Evolutionary conservation across 495 filamentous ascomycete genomes (phyloP), one percentile per base, ranked within the genome.

Genomic region (Aspergillus egyptiacus): DNA sequence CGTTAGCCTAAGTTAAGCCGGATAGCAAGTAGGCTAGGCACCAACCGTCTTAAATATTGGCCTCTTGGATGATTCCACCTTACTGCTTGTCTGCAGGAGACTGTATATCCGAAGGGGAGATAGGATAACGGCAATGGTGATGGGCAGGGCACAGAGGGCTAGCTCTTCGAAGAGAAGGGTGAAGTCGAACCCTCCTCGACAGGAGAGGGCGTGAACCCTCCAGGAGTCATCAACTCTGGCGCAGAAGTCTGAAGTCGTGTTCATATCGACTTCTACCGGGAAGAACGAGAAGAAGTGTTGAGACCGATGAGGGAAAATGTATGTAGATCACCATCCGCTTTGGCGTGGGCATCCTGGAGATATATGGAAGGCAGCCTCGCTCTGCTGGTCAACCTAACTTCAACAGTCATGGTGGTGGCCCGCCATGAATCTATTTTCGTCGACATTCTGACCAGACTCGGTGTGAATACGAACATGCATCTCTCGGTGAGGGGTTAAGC

Each of bases 141-240:
- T 30, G 11, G 39, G 39, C 13, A 27, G 6, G 23, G 30, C 30
- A 14, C 22, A 42, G 22, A 42, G 5, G 23, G 30, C 39, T 7
- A 42, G 22, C 30, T 42, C 39, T n/a, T 42, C 39, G 25, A 42
- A 42, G 6, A 28, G 23, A 10, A 42, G 9, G 5, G 39, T 42
- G 39, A 42, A 42, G 24, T 42, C 39, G 25, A 42, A 42, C 15
- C 39, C 39, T 13, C 39, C 39, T 42, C 39, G 39, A 42, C 39
- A 42, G n/a, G 22, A 15, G 23, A 28, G 17, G 14, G 39, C 39
- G 14, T 42, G 39, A 17, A 42, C 24, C 25, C 39, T 42, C 39
- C 39, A 42, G 15, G 39, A 42, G 39, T 42, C 25, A 28, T 42
- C 39, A 8, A 42, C 39, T 15, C 39, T 17, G 8, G 39, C 39